phyloP scores from a whole-genome alignment of 805 yeast species.

The Komagataella kurtzmanii region DNA sequence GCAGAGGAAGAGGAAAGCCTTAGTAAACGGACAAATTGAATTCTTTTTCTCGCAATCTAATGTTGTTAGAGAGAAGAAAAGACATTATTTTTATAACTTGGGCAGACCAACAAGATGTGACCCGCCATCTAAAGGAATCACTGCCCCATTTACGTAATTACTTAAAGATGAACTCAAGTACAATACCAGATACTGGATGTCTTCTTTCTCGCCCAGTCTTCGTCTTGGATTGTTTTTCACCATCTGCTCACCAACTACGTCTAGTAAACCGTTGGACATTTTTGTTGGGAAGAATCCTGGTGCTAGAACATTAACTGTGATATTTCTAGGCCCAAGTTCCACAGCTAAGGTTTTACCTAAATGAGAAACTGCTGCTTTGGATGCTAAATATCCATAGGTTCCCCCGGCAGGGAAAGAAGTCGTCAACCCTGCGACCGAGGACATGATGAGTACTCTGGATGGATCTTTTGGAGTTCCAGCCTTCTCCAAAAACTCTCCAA shows the following conservation, averaged over 20 bases:
- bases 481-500: constrained; percentile 39
- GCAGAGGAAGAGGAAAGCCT: constrained; percentile 8
- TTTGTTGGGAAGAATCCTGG: constrained; percentile 72
- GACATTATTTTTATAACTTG: not conserved
- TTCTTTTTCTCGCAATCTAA: not conserved
- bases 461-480: constrained; percentile 45
- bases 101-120: constrained; percentile 24
- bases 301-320: constrained; percentile 58
- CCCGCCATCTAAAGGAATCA: constrained; percentile 65
- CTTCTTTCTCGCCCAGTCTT: constrained; percentile 50
- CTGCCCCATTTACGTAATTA: constrained; percentile 52
- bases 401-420: constrained; percentile 27
- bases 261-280: constrained; percentile 57
- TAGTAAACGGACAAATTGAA: not conserved
- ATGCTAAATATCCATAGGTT: constrained; percentile 58
- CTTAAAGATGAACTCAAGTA: constrained; percentile 45
- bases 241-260: constrained; percentile 33
- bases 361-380: constrained; percentile 67
- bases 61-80: not conserved
- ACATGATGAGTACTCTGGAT: constrained; percentile 49
- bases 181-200: constrained; percentile 38
- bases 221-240: constrained; percentile 39
- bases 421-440: constrained; percentile 47
- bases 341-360: constrained; percentile 49
- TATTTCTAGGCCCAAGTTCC: constrained; percentile 52